A percentile compares a stretch with the other conserved stretches of the same genome.
Conservation (phyloP, 2,329 filamentous ascomycete genomes). For the Penicillium sp. region DNA sequence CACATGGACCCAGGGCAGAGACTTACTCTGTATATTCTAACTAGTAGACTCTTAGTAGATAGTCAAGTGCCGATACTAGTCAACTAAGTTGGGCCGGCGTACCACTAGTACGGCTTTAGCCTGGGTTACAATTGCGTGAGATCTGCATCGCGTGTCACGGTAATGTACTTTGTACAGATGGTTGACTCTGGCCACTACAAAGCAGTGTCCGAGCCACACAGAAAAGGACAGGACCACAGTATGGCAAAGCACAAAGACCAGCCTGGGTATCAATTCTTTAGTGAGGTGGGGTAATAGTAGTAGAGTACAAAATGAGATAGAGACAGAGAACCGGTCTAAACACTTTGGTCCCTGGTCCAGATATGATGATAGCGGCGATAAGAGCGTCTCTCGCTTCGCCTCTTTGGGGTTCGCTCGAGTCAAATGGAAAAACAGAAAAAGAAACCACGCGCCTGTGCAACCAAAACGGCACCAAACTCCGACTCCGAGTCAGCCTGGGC, state of each 20-base stretch:
- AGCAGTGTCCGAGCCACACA: neutral
- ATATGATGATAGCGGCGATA: neutral
- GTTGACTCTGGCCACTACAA: neutral
- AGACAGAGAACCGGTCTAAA: slow-evolving; percentile 16
- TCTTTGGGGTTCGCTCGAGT: neutral
- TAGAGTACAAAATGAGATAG: slow-evolving; percentile 16
- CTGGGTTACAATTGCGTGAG: neutral
- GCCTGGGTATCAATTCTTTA: slow-evolving; percentile 30
- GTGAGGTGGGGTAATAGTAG: slow-evolving; percentile 15
- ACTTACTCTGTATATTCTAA: too few species aligned
- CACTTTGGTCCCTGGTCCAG: neutral
- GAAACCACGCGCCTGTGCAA: slow-evolving; percentile 6
- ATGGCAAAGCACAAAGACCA: slow-evolving; percentile 16
- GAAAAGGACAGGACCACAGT: neutral
- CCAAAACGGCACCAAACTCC: slow-evolving; percentile 9
- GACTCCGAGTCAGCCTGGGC: slow-evolving; percentile 1
- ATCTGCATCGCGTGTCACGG: neutral
- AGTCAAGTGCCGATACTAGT: neutral
- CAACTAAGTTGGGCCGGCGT: neutral
- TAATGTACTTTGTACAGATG: neutral
- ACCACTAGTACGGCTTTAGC: neutral
- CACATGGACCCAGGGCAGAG: too few species aligned
- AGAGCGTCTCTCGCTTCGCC: neutral
- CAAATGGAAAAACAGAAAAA: neutral
- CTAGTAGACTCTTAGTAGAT: neutral